Evolutionary conservation across 108 stramenopile species (phyloP).

Genomic region (Chaetoceros tenuissimus): DNA sequence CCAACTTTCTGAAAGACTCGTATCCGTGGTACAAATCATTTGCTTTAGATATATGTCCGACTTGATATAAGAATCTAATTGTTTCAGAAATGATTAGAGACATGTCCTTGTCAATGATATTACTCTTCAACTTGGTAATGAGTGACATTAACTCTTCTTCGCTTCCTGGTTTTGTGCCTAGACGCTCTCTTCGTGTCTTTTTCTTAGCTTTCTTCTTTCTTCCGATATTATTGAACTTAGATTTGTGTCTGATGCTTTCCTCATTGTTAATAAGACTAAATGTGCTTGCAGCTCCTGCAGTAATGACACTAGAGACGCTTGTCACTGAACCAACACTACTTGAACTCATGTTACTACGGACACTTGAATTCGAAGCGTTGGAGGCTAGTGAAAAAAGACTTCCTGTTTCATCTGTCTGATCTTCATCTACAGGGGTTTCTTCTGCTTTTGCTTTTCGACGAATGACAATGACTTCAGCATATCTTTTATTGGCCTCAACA

Average conservation of each 20-base stretch:
- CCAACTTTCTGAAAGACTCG: conserved; percentile 19
- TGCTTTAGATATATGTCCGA: conserved; percentile 29
- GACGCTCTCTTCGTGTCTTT: conserved; percentile 27
- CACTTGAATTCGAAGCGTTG: conserved; percentile 45
- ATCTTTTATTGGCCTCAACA: conserved; percentile 33
- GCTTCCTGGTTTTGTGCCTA: conserved; percentile 64
- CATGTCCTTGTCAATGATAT: conserved; percentile 41
- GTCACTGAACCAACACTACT: conserved; percentile 37
- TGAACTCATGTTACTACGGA: conserved; percentile 47
- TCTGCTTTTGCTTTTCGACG: conserved; percentile 55
- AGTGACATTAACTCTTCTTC: conserved; percentile 64
- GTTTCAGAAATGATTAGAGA: conserved; percentile 50
- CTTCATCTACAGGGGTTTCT: conserved; percentile 22
- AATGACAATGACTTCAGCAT: conserved; percentile 50
- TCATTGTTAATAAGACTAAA: conserved; percentile 64
- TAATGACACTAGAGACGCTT: conserved; percentile 73
- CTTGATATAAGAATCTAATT: conserved; percentile 47
- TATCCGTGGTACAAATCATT: conserved; percentile 37
- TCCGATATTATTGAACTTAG: conserved; percentile 72
- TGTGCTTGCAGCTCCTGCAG: conserved; percentile 47
- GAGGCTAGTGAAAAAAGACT: conserved; percentile 74
- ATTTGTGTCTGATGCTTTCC: conserved; percentile 59
- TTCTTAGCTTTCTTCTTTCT: conserved; percentile 66
- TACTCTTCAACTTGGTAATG: conserved; percentile 28
- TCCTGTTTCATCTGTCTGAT: conserved; percentile 43